Percentiles rank a stretch among this genome's conserved stretches.
Conservation (phyloP, 2,329 filamentous ascomycete species). For the Davidsoniella eucalypti region DNA sequence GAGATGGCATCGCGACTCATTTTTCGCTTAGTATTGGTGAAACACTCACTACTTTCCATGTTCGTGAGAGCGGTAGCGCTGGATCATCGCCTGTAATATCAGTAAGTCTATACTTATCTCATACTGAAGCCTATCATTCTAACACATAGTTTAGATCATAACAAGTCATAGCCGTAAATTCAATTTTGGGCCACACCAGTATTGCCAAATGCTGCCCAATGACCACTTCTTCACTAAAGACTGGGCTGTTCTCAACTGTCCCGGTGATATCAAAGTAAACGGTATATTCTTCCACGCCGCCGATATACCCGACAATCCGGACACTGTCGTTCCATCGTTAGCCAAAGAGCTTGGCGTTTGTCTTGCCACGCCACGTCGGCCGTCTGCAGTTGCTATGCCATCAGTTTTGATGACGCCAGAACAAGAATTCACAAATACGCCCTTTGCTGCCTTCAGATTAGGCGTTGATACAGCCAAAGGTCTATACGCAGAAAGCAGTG, state of each 20-base stretch:
- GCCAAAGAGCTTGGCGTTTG: conserved; percentile 10
- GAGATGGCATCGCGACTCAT: conserved; percentile 9
- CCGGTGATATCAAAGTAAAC: conserved; percentile 1
- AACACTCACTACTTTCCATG: conserved; percentile 3
- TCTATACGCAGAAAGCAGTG: conserved; percentile 3
- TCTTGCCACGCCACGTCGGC: background rate
- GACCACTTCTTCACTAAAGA: conserved; percentile 11
- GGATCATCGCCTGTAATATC: conserved; percentile 10
- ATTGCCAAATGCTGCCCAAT: conserved; percentile 7
- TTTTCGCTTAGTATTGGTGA: conserved; percentile 4
- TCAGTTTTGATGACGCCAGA: background rate
- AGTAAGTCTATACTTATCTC: background rate
- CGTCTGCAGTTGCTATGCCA: background rate
- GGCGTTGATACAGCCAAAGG: background rate
- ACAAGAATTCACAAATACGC: background rate
- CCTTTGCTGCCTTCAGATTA: background rate
- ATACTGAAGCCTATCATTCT: too few species aligned
- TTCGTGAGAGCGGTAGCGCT: conserved; percentile 7
- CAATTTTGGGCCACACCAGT: conserved; percentile 11
- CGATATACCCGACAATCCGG: conserved; percentile 7
- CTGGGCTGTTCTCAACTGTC: conserved; percentile 8
- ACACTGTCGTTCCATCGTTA: conserved; percentile 1
- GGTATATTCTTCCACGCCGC: conserved; percentile 9
- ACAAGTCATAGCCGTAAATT: conserved; percentile 4
- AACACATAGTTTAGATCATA: background rate